phyloP scores from a whole-genome alignment of 2,329 filamentous ascomycete genomes.

The Talaromyces sp. region DNA sequence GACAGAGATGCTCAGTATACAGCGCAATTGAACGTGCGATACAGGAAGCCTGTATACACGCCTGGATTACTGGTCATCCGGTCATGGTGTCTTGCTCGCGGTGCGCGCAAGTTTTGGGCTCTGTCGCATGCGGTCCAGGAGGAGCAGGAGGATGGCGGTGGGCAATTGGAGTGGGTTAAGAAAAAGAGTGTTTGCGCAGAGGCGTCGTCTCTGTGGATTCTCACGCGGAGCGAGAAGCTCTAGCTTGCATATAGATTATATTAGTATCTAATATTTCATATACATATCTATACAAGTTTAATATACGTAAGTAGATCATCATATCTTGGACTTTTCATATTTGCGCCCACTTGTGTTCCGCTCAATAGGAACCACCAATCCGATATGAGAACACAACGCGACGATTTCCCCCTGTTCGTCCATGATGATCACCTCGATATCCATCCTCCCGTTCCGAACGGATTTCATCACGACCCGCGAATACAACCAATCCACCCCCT shows the following conservation, averaged over 20 bases:
- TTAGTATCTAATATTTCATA: not conserved
- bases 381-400: conserved; percentile 66
- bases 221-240: conserved; percentile 29
- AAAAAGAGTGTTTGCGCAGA: conserved; percentile 36
- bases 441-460: conserved; percentile 68
- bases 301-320: not conserved
- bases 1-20: conserved; percentile 34
- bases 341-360: conserved; percentile 59
- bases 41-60: conserved; percentile 35
- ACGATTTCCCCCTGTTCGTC: conserved; percentile 64
- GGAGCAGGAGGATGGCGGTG: conserved; percentile 29
- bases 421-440: conserved; percentile 67
- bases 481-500: conserved; percentile 71
- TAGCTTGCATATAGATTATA: conserved; percentile 17
- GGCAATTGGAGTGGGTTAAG: conserved; percentile 32
- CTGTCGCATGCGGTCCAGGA: conserved; percentile 39
- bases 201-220: conserved; percentile 43
- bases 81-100: conserved; percentile 34
- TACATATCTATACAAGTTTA: conserved; percentile 3
- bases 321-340: conserved; percentile 22
- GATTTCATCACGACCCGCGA: conserved; percentile 62
- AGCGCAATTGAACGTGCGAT: conserved; percentile 41
- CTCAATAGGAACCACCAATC: conserved; percentile 59
- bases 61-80: conserved; percentile 38
- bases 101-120: conserved; percentile 42